These are phyloP conservation scores for Rhododendron ovatum DNA, from an alignment of 148 eudicot species.

Conservation along the genomic window DNA sequence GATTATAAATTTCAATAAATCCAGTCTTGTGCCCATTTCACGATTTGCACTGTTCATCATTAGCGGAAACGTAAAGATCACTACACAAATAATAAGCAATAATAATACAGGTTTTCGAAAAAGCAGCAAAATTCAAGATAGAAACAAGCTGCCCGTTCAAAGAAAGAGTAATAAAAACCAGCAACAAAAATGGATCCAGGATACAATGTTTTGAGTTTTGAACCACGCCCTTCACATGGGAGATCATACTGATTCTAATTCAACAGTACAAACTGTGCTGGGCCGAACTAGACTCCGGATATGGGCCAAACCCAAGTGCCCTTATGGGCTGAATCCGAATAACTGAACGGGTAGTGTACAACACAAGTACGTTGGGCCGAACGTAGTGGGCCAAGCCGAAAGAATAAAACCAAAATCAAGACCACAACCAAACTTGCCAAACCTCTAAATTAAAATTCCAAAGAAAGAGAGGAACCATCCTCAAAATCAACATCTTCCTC, in stretches of 20 bases:
- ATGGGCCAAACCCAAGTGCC: too few species aligned
- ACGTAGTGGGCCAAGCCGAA: too few species aligned
- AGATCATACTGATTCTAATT: neutral
- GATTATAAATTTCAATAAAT: neutral
- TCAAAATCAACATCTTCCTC: too few species aligned
- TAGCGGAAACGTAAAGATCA: neutral
- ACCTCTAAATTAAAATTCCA: too few species aligned
- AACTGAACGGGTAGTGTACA: too few species aligned
- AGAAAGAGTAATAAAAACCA: neutral
- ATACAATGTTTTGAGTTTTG: neutral
- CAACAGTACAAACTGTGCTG: neutral
- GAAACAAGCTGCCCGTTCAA: neutral
- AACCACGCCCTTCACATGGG: neutral
- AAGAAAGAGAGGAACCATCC: too few species aligned
- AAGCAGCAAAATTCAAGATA: neutral
- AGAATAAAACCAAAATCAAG: too few species aligned
- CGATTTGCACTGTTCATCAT: neutral
- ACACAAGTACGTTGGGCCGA: too few species aligned
- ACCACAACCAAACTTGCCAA: too few species aligned
- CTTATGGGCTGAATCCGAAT: too few species aligned
- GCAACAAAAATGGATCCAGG: neutral
- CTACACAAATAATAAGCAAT: neutral
- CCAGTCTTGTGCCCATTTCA: neutral
- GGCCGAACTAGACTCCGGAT: too few species aligned
- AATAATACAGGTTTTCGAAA: neutral